Conservation (phyloP, 108 stramenopile genomes). For the Aurantiochytrium sp. region DNA sequence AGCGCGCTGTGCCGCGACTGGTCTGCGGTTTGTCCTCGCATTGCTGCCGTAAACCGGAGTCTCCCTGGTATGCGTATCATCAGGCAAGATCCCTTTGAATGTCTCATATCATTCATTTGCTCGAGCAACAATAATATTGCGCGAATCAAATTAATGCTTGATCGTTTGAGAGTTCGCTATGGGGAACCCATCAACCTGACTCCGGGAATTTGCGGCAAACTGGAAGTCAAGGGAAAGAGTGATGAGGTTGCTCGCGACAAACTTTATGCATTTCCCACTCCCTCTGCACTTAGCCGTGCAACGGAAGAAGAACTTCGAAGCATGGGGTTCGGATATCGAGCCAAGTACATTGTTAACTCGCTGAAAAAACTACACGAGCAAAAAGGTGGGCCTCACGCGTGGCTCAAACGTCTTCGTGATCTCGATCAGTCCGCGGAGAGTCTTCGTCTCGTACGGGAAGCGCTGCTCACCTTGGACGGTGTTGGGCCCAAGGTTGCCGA, state of each 20-base stretch:
- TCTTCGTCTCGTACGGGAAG: constrained; percentile 47
- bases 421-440: constrained; percentile 32
- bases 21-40: constrained; percentile 52
- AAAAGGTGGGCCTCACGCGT: constrained; percentile 55
- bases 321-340: constrained; percentile 87
- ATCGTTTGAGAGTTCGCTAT: constrained; percentile 60
- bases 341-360: constrained; percentile 77
- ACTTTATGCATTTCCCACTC: constrained; percentile 72
- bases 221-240: background rate
- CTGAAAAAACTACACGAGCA: constrained; percentile 10
- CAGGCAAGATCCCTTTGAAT: constrained; percentile 89
- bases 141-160: constrained; percentile 81
- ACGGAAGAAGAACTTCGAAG: constrained; percentile 59
- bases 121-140: constrained; percentile 98
- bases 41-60: constrained; percentile 54
- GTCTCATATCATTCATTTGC: constrained; percentile 91
- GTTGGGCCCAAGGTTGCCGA: constrained; percentile 96
- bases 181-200: constrained; percentile 59
- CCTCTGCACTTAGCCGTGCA: constrained; percentile 33
- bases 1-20: constrained; percentile 62
- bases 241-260: background rate
- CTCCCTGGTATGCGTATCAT: constrained; percentile 78
- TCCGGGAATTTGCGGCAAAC: background rate
- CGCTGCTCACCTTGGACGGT: constrained; percentile 65
- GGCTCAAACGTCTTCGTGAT: constrained; percentile 22